A percentile compares a stretch with the other conserved stretches of the same genome.
Conservation (phyloP, 331 rosid species). For the Erythrophleum ivorense region DNA sequence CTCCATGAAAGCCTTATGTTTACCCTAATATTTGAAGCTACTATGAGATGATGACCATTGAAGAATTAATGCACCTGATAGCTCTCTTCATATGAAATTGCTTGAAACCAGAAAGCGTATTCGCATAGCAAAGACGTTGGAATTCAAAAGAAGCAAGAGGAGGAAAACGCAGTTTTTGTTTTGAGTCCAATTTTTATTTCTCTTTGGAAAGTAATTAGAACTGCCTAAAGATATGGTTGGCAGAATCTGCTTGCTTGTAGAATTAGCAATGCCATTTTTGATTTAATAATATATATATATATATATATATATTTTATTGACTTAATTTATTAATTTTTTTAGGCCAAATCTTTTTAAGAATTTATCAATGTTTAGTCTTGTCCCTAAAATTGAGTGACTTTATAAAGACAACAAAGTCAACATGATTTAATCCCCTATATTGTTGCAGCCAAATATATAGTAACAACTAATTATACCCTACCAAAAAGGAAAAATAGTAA, state of each 20-base stretch:
- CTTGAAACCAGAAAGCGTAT: neutral
- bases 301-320: too few relatives aligned
- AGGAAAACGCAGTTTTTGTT: neutral
- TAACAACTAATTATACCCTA: too few relatives aligned
- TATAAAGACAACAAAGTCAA: too few relatives aligned
- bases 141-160: neutral
- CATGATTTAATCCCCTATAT: too few relatives aligned
- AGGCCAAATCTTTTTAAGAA: too few relatives aligned
- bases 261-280: slow-evolving; percentile 12
- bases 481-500: too few relatives aligned
- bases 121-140: too few relatives aligned
- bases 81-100: neutral
- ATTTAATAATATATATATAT: too few relatives aligned
- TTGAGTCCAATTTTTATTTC: neutral
- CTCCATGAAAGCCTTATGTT: neutral
- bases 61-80: neutral
- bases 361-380: too few relatives aligned
- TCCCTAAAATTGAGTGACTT: too few relatives aligned
- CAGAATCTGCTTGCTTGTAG: neutral
- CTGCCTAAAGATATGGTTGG: slow-evolving; percentile 29
- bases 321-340: too few relatives aligned
- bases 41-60: neutral
- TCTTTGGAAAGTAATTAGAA: neutral
- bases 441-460: too few relatives aligned
- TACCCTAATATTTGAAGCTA: neutral